Percentiles rank a stretch among this genome's conserved stretches.
phyloP scores from a whole-genome alignment of 139 green algal genomes.

The Chlamydomonas schloesseri region DNA sequence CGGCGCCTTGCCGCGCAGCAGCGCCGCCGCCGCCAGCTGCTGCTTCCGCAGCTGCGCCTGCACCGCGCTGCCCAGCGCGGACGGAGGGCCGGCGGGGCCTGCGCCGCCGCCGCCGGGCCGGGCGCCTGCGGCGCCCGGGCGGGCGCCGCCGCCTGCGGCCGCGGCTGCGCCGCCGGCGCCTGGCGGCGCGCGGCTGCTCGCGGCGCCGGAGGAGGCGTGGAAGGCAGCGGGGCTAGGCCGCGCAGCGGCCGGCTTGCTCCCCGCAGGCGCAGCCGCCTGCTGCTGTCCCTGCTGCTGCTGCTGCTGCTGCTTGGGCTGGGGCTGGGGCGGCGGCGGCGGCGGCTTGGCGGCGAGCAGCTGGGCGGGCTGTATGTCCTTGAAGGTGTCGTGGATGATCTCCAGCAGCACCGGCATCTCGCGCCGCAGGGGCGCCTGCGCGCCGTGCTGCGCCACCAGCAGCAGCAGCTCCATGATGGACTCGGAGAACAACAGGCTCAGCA shows the following conservation, averaged over 20 bases:
- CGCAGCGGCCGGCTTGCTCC: background rate
- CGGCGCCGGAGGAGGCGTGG: background rate
- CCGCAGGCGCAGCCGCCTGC: background rate
- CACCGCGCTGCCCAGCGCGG: background rate
- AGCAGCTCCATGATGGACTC: conserved; percentile 84
- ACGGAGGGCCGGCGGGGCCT: background rate
- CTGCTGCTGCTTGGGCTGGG: conserved; percentile 13
- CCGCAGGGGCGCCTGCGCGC: conserved; percentile 63
- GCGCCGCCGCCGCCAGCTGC: conserved; percentile 1
- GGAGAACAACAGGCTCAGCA: conserved; percentile 73
- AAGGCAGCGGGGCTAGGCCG: conserved; percentile 1
- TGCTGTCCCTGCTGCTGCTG: background rate
- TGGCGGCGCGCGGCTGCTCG: too few relatives aligned
- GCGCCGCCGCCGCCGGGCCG: background rate
- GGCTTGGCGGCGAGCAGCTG: background rate
- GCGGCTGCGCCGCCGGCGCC: background rate
- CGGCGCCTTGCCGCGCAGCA: background rate
- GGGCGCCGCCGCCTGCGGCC: background rate
- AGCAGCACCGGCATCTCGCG: conserved; percentile 79
- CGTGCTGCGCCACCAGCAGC: conserved; percentile 47
- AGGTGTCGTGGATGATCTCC: conserved; percentile 71
- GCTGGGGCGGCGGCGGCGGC: background rate
- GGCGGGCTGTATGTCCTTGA: background rate
- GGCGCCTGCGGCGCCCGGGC: background rate
- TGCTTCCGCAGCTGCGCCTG: conserved; percentile 18